A percentile compares a stretch with the other conserved stretches of the same genome.
phyloP scores from a whole-genome alignment of 2,329 filamentous ascomycete genomes.

The Penicillium oxalicum region DNA sequence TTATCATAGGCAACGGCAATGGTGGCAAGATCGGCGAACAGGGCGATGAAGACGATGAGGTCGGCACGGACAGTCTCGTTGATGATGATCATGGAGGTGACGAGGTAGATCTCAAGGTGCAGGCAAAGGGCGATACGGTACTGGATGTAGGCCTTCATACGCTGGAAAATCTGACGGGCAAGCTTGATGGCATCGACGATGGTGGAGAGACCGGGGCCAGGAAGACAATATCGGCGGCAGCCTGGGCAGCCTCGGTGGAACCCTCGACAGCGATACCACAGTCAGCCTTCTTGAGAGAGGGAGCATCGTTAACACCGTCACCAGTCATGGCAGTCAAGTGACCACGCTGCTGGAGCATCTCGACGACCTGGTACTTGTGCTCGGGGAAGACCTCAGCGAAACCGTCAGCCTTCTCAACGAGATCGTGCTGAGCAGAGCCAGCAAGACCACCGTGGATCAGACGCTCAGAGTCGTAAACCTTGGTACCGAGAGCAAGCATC shows the following conservation, averaged over 20 bases:
- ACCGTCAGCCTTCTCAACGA: conserved; percentile 68
- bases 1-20: conserved; percentile 76
- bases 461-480: conserved; percentile 75
- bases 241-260: conserved; percentile 65
- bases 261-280: conserved; percentile 70
- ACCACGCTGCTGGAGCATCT: conserved; percentile 68
- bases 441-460: conserved; percentile 70
- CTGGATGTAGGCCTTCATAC: conserved; percentile 72
- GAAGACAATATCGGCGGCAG: conserved; percentile 69
- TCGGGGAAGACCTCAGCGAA: conserved; percentile 70
- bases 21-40: conserved; percentile 73
- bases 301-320: conserved; percentile 70
- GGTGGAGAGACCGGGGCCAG: conserved; percentile 63
- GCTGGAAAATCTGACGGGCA: conserved; percentile 68
- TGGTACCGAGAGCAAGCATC: conserved; percentile 72
- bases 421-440: conserved; percentile 67
- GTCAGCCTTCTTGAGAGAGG: conserved; percentile 67
- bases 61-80: conserved; percentile 68
- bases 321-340: conserved; percentile 71
- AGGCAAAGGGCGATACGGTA: conserved; percentile 71
- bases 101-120: conserved; percentile 69
- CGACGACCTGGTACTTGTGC: conserved; percentile 71
- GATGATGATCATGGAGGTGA: conserved; percentile 72
- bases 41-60: conserved; percentile 71
- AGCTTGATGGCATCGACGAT: conserved; percentile 70